These are phyloP conservation scores for Rhizoctonia solani DNA, from an alignment of 1,284 basidiomycete genomes.

Conservation along the genomic window DNA sequence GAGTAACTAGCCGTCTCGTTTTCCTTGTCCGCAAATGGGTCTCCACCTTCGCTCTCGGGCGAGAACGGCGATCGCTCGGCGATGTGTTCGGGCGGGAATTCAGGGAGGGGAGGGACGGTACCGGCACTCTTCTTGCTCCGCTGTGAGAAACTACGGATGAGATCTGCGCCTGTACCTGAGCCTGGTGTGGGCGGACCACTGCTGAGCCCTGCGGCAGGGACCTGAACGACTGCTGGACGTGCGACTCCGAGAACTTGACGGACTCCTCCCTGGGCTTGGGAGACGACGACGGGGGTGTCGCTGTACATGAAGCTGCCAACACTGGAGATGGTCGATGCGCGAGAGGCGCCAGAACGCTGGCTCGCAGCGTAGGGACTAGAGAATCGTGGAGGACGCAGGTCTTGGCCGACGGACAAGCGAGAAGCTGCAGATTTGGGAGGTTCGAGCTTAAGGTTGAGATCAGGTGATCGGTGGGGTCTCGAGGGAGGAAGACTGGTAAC, in stretches of 20 bases:
- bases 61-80: constrained; percentile 40
- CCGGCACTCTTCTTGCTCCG: constrained; percentile 19
- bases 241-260: constrained; percentile 68
- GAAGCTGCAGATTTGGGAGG: constrained; percentile 35
- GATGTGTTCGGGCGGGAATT: not conserved
- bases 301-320: constrained; percentile 70
- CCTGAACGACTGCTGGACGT: constrained; percentile 74
- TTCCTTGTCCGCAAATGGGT: constrained; percentile 24
- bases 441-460: constrained; percentile 48
- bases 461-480: constrained; percentile 65
- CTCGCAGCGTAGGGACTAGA: constrained; percentile 56
- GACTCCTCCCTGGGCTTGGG: constrained; percentile 63
- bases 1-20: not conserved
- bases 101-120: constrained; percentile 5
- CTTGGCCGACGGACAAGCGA: constrained; percentile 42
- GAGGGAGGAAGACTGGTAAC: constrained; percentile 48
- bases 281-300: constrained; percentile 79
- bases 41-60: constrained; percentile 38
- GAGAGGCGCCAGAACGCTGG: constrained; percentile 52
- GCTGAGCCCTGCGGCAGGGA: constrained; percentile 51
- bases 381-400: constrained; percentile 62
- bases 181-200: constrained; percentile 40
- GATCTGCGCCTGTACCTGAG: constrained; percentile 19
- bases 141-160: constrained; percentile 18
- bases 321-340: constrained; percentile 68